Evolutionary conservation across 1,139 yeast species (phyloP), one percentile per base, ranked within the genome.

Genomic region (Cylindricascospora bacillispora): DNA sequence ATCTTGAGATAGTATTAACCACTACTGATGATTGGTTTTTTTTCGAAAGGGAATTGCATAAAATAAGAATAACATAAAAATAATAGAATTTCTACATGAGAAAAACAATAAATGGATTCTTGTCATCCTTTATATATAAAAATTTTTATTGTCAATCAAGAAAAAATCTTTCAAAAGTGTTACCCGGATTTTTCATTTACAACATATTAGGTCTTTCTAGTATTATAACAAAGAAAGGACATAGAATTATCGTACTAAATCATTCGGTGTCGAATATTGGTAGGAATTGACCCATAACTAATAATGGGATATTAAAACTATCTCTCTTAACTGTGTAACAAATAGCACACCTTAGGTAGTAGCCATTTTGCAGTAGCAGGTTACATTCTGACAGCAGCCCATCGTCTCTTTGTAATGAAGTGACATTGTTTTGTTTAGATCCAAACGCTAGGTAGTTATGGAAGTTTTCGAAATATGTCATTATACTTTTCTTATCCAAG

Each of bases 271-370:
- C 48, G 27, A 57, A 47, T 15, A 81, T 76, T 1, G 95, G 94
- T 33, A 85, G 56, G 48, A 85, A 85, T 47, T 83, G 89, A 6
- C 95, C 95, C 25, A 85, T 76, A 27, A 86, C 74, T 74, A 85
- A 74, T 89, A 85, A 77, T 10, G 97, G 95, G 32, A 85, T 74
- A 47, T 85, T 94, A 57, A 85, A 86, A 30, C 81, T 73, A 55
- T 86, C 95, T 41, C 94, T 62, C 45, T 82, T 82, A 15, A 86
- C 67, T 0, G 95, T 85, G 85, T 93, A 80, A 39, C 82, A 76
- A 40, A 92, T 76, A 6, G 86, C 75, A 3, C 95, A 80, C 31
- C 56, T 44, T 13, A 56, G 45, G 16, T 45, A 46, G 22, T 48
- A 49, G 1, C 56, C 56, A 32, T 40, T 48, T 12, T 57, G 52